Percentiles rank a stretch among this genome's conserved stretches.
Conservation (phyloP, 345 rosid species). For the Eucalyptus albens region DNA sequence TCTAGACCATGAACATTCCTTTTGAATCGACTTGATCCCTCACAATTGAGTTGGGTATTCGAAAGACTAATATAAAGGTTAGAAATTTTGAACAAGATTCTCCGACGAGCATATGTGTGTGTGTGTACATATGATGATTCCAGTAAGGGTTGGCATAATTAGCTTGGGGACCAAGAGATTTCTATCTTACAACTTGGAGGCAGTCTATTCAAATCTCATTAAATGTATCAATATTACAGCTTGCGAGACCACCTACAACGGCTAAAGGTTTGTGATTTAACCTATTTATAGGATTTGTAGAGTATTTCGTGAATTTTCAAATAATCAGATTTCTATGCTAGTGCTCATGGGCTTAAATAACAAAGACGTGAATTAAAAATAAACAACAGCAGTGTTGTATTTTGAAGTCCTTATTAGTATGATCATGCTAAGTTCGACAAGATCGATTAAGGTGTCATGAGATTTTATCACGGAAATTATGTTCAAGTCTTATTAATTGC, state of each 20-base stretch:
- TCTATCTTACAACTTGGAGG: neutral
- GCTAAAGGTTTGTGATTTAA: neutral
- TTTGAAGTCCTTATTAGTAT: neutral
- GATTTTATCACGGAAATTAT: neutral
- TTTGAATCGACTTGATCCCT: neutral
- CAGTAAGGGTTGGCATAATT: neutral
- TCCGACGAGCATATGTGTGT: rapidly evolving
- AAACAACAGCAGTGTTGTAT: neutral
- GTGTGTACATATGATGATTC: neutral
- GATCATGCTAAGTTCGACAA: neutral
- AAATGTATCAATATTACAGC: neutral
- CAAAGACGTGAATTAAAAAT: neutral
- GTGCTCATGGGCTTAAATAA: neutral
- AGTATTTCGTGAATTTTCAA: neutral
- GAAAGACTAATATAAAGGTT: neutral
- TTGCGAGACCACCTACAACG: neutral
- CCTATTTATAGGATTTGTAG: neutral
- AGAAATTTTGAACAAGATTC: neutral
- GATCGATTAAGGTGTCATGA: neutral
- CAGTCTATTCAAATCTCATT: neutral
- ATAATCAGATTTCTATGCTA: neutral
- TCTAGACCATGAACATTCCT: neutral
- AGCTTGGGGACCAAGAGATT: neutral
- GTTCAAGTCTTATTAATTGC: neutral
- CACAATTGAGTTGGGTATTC: neutral